Evolutionary conservation across 179 eudicot genomes (phyloP), one percentile per base, ranked within the genome.

Genomic region (Heliamphora ciliata): DNA sequence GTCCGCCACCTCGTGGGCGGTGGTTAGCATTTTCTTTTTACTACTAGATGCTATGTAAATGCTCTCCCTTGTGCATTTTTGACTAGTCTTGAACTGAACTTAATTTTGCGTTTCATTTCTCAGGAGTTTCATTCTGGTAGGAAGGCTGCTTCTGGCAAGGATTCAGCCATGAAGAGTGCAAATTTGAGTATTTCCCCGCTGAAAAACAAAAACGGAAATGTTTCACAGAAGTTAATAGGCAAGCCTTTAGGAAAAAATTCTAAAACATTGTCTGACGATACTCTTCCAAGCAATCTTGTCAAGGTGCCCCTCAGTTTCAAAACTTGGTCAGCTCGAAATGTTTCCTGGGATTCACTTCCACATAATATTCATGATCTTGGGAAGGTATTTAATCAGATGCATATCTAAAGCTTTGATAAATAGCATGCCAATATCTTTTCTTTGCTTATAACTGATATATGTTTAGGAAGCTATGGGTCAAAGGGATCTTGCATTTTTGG

Each of bases 261-360:
- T 9, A 82, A 82, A 73, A 18, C 77, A 24, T 79, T 86, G 5
- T 40, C 74, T 13, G 83, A 76, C 15, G 76, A 21, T 44, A 55
- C 79, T 21, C 66, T 76, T 44, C 86, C 88, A 1, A 18, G 56
- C 74, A 51, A 76, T 82, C 81, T 84, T 18, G 56, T 68, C 0
- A 86, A 86, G 75, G 87, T 86, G 48, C 82, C 81, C 0, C 50
- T 82, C 59, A 76, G 83, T 74, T 68, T 77, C 63, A 81, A 80
- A 66, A 84, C 79, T 67, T 84, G 79, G 84, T 80, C 87, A 6
- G 82, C 84, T 15, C 68, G 75, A 7, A 84, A 79, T 61, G 79
- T 88, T 64, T 84, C 85, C 21, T 91, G 95, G 91, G 78, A 87
- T 74, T 87, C 90, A 68, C 89, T 93, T 80, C 90, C 94, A 65